These are phyloP conservation scores for Ochromonas danica DNA, from an alignment of 108 stramenopile genomes.

Conservation along the genomic window DNA sequence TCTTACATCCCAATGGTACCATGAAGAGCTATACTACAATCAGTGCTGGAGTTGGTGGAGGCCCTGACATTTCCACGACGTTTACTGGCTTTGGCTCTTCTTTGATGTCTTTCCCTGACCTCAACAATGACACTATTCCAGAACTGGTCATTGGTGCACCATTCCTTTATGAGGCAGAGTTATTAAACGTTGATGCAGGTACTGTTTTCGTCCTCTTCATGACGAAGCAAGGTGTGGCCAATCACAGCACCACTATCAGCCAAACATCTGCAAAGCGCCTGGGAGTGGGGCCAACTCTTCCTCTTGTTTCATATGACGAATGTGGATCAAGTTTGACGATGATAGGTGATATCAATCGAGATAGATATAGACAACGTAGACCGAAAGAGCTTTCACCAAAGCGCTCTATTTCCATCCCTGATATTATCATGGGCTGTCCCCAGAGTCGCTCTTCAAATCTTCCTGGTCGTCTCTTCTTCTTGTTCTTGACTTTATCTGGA, in stretches of 20 bases:
- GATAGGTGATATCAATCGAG: slow-evolving; percentile 11
- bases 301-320: background rate
- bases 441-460: background rate
- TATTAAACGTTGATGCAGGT: background rate
- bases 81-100: slow-evolving; percentile 11
- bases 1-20: background rate
- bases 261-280: slow-evolving; percentile 6
- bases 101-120: background rate
- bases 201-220: background rate
- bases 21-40: background rate
- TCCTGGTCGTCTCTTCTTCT: background rate
- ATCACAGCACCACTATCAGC: background rate
- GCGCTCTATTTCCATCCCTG: background rate
- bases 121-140: slow-evolving; percentile 23
- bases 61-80: background rate
- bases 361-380: background rate
- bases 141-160: slow-evolving; percentile 10
- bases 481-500: background rate
- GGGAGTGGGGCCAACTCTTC: background rate
- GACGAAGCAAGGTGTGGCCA: background rate
- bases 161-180: background rate
- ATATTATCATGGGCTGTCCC: slow-evolving; percentile 21
- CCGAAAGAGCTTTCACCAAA: background rate
- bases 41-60: background rate
- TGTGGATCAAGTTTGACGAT: background rate